phyloP scores from a whole-genome alignment of 148 eudicot species.

The Chenopodium album region DNA sequence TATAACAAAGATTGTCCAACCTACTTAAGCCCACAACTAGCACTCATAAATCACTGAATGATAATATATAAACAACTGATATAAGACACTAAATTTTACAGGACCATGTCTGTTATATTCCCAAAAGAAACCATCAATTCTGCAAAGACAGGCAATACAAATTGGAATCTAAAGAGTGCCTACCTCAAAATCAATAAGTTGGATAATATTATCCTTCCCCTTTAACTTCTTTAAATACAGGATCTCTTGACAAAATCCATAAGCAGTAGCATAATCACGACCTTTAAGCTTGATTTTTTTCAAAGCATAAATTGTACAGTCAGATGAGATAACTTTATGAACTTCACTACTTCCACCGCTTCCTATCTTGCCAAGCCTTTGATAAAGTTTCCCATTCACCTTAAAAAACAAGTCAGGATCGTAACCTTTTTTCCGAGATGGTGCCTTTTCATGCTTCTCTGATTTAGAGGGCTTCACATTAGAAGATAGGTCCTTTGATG shows the following conservation, averaged over 20 bases:
- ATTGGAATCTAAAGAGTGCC: constrained; percentile 1
- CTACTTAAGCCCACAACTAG: not conserved
- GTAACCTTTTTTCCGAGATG: constrained; percentile 61
- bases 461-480: constrained; percentile 54
- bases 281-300: constrained; percentile 97
- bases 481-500: constrained; percentile 33
- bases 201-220: constrained; percentile 89
- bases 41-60: not conserved
- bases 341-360: constrained; percentile 99
- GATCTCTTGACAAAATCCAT: constrained; percentile 97
- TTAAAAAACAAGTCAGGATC: constrained; percentile 91
- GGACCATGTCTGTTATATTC: not conserved
- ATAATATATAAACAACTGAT: not conserved
- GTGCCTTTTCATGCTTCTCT: constrained; percentile 59
- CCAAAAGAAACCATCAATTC: not conserved
- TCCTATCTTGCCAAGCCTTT: constrained; percentile 98
- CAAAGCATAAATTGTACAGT: constrained; percentile 86
- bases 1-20: not conserved
- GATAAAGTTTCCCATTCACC: constrained; percentile 93
- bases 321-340: constrained; percentile 93
- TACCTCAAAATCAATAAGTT: constrained; percentile 98
- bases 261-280: constrained; percentile 91
- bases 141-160: not conserved
- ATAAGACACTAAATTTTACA: not conserved
- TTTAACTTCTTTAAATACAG: constrained; percentile 72